Evolutionary conservation across 441 rosid genomes (phyloP).

Genomic region (Erysimum pusillum): DNA sequence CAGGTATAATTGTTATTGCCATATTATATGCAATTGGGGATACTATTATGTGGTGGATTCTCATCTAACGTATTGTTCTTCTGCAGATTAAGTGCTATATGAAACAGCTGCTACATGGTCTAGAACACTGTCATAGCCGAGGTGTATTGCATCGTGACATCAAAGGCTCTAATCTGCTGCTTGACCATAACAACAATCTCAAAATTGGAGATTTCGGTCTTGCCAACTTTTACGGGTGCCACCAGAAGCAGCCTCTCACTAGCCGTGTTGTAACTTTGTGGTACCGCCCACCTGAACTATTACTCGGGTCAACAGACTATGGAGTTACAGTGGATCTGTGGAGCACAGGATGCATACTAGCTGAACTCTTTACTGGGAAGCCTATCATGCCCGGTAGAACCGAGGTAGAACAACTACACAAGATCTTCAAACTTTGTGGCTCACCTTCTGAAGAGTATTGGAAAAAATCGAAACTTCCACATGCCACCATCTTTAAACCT

Average conservation of each 20-base stretch:
- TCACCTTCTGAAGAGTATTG: slow-evolving; percentile 95
- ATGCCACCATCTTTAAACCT: slow-evolving; percentile 89
- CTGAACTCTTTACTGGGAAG: slow-evolving; percentile 74
- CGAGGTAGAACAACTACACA: slow-evolving; percentile 93
- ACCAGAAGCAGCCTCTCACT: slow-evolving; percentile 66
- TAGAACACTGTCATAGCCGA: slow-evolving; percentile 69
- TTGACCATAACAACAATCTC: slow-evolving; percentile 76
- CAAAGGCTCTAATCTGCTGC: slow-evolving; percentile 86
- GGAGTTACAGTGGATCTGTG: slow-evolving; percentile 83
- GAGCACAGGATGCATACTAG: slow-evolving; percentile 90
- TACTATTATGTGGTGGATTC: slow-evolving; percentile 14
- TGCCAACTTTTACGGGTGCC: slow-evolving; percentile 58
- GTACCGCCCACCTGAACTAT: slow-evolving; percentile 88
- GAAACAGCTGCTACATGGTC: slow-evolving; percentile 64
- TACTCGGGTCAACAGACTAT: slow-evolving; percentile 73
- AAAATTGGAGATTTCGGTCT: slow-evolving; percentile 95
- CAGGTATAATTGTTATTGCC: too few species aligned
- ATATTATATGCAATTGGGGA: not conserved
- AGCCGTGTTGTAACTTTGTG: slow-evolving; percentile 85
- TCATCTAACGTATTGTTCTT: not conserved
- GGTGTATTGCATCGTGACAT: slow-evolving; percentile 79
- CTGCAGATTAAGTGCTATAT: slow-evolving; percentile 69
- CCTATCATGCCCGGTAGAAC: slow-evolving; percentile 87
- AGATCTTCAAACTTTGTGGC: slow-evolving; percentile 95
- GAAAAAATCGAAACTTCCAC: slow-evolving; percentile 82